Evolutionary conservation across 345 rosid genomes (phyloP).

Genomic region (Boechera retrofracta): DNA sequence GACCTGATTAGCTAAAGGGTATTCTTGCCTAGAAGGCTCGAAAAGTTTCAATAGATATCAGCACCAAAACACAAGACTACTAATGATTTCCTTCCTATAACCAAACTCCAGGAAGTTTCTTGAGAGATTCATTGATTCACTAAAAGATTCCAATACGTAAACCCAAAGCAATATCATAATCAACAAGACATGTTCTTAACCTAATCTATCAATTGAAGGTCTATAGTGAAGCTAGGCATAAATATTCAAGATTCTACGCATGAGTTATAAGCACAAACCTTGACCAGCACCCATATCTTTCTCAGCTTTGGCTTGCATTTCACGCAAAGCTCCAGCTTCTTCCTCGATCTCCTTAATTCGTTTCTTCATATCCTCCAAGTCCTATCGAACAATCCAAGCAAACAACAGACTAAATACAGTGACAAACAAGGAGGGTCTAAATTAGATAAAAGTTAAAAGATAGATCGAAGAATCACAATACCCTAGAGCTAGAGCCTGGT

Average conservation of each 20-base stretch:
- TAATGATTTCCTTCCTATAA: not conserved
- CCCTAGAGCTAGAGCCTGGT: constrained; percentile 71
- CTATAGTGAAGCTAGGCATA: not conserved
- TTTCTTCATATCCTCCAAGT: constrained; percentile 97
- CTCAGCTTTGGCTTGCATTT: constrained; percentile 99
- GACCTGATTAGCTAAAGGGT: constrained; percentile 17
- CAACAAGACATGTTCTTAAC: constrained; percentile 4
- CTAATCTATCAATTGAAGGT: not conserved
- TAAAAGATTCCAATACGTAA: not conserved
- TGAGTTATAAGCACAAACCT: constrained; percentile 52
- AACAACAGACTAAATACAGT: not conserved
- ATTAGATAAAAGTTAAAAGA: constrained; percentile 1
- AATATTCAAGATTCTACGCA: not conserved
- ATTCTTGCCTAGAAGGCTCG: constrained; percentile 14
- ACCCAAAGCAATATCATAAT: not conserved
- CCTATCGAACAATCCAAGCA: constrained; percentile 52
- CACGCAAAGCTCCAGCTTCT: constrained; percentile 97
- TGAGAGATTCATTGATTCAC: not conserved
- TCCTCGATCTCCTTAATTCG: constrained; percentile 95
- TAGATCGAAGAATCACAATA: constrained; percentile 32
- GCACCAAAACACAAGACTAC: not conserved
- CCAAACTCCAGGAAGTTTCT: not conserved
- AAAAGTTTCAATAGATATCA: constrained; percentile 6
- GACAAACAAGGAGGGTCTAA: not conserved
- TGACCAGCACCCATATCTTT: constrained; percentile 97